A percentile compares a stretch with the other conserved stretches of the same genome.
These are phyloP conservation scores for Rhizoclosmatium sp. DNA, from an alignment of 192 early-diverging fungal genomes.

Conservation along the genomic window DNA sequence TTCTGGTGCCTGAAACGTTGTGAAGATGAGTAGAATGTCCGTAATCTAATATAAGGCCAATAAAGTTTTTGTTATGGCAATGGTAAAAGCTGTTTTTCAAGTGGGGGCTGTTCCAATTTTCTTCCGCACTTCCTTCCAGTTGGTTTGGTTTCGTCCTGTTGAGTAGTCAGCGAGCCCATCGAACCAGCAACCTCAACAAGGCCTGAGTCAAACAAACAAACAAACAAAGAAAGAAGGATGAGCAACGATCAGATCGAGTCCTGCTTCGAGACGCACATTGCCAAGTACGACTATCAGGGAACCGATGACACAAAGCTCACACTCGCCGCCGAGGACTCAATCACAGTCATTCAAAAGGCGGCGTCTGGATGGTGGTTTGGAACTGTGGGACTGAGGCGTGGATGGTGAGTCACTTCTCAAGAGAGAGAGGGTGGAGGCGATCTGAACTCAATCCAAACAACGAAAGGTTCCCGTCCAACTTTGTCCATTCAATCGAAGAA, in stretches of 20 bases:
- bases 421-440: no score
- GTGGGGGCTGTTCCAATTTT: no score
- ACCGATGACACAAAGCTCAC: constrained; percentile 79
- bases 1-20: no score
- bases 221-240: neutral
- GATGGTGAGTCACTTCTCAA: constrained; percentile 43
- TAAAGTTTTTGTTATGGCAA: no score
- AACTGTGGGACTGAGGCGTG: constrained; percentile 71
- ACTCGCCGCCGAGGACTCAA: constrained; percentile 85
- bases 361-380: constrained; percentile 99
- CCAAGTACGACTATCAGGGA: constrained; percentile 84
- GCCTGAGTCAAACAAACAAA: neutral
- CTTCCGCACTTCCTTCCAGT: no score
- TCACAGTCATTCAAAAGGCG: constrained; percentile 89
- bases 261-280: constrained; percentile 38
- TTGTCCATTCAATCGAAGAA: constrained; percentile 62
- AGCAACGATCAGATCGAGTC: neutral
- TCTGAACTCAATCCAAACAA: no score
- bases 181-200: no score
- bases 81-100: no score
- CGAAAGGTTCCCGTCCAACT: constrained; percentile 85
- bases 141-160: no score
- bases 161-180: no score
- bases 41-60: no score
- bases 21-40: no score